Evolutionary conservation across 495 filamentous ascomycete genomes (phyloP), one percentile per base, ranked within the genome.

Genomic region (Xylaria nigripes): DNA sequence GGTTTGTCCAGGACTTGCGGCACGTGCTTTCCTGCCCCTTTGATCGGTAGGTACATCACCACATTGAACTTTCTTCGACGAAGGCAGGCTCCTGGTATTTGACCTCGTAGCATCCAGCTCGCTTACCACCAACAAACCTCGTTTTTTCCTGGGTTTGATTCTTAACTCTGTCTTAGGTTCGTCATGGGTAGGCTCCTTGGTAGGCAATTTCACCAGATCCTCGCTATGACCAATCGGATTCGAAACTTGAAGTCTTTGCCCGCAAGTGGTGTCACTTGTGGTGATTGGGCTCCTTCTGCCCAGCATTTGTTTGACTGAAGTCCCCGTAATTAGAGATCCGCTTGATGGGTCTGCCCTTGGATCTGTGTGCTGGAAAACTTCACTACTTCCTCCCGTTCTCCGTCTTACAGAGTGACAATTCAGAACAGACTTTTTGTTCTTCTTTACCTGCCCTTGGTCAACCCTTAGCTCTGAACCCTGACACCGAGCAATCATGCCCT

Each of bases 81-180:
- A 47, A 9, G 7, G 32, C 2, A 27, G 5, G 7, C 6, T 21
- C 9, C 45, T 1, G 23, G 18, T n/a, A 5, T 21, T 23, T 12
- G 43, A 25, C n/a, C 6, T 16, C 19, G 7, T 21, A 38, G 40
- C 6, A 19, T 44, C 34, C 41, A 12, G 36, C 46, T 74, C 71
- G 6, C 64, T 57, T 4, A 70, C 27, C 51, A 73, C 62, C 40
- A 75, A 32, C 2, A 76, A 49, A 25, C 73, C 72, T 44, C 73
- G 62, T 46, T 70, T 75, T 29, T 70, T 71, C 49, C 70, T 56
- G 12, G 69, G 65, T 38, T 66, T 72, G 24, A 76, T 67, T 16
- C 63, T 68, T 30, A 76, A 53, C 44, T 72, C 68, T 34, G 67
- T 70, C 48, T 65, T 65, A n/a, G 63, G 67, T 48, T 68, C 61